These are phyloP conservation scores for Aspergillus carlsbadensis DNA, from an alignment of 495 filamentous ascomycete genomes.

Conservation along the genomic window DNA sequence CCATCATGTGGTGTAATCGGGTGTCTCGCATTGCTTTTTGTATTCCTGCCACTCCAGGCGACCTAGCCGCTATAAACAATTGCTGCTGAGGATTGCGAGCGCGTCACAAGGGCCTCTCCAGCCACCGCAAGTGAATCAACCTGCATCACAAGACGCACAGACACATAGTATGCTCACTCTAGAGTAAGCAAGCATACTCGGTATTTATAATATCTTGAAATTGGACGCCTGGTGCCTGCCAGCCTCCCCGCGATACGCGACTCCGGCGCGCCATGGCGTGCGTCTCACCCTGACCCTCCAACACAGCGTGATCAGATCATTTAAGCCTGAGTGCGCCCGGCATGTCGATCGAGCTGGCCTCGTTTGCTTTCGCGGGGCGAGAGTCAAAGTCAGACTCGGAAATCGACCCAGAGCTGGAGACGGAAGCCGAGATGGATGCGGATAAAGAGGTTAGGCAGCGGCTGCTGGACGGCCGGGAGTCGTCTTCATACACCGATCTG, in stretches of 20 bases:
- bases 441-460: constrained; percentile 4
- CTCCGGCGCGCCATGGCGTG: neutral
- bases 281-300: neutral
- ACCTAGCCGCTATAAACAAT: too few species aligned
- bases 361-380: neutral
- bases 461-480: constrained; percentile 1
- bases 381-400: too few species aligned
- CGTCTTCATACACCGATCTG: neutral
- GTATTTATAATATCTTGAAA: neutral
- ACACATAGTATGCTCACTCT: neutral
- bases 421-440: neutral
- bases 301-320: neutral
- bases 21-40: too few species aligned
- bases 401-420: too few species aligned
- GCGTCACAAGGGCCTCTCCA: neutral
- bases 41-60: too few species aligned
- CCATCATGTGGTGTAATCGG: neutral
- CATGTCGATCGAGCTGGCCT: neutral
- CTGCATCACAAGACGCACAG: neutral
- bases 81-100: neutral
- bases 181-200: neutral
- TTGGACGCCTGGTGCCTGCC: too few species aligned
- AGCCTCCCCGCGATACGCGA: neutral
- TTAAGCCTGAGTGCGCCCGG: neutral
- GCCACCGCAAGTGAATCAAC: neutral